Evolutionary conservation across 2,329 filamentous ascomycete genomes (phyloP).

Genomic region (Verticillium isaacii): DNA sequence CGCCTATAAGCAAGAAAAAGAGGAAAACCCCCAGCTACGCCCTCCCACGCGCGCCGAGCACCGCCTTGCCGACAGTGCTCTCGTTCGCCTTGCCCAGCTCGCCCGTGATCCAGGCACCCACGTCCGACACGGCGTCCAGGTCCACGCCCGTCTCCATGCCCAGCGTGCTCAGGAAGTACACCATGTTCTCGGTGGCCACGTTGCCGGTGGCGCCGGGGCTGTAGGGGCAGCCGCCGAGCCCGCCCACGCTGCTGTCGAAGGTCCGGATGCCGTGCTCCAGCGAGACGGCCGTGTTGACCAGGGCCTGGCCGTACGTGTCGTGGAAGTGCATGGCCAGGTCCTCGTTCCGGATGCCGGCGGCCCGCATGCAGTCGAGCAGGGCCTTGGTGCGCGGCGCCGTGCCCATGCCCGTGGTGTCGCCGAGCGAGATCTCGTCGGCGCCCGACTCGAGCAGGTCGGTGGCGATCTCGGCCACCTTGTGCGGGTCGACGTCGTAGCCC

Average conservation of each 20-base stretch:
- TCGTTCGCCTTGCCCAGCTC: constrained; percentile 60
- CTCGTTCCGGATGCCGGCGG: constrained; percentile 63
- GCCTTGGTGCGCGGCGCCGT: constrained; percentile 66
- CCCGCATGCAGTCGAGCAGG: constrained; percentile 58
- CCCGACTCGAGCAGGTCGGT: constrained; percentile 74
- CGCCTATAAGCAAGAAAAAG: too few relatives aligned
- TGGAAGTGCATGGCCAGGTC: constrained; percentile 83
- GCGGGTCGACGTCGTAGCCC: constrained; percentile 58
- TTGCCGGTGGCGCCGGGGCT: constrained; percentile 84
- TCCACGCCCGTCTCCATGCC: constrained; percentile 73
- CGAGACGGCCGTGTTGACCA: constrained; percentile 76
- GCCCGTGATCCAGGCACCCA: constrained; percentile 67
- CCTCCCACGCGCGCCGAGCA: constrained; percentile 43
- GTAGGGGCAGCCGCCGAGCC: constrained; percentile 80
- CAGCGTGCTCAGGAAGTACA: constrained; percentile 70
- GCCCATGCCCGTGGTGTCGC: constrained; percentile 88
- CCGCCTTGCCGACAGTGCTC: constrained; percentile 63
- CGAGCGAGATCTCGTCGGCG: constrained; percentile 84
- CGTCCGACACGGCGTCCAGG: constrained; percentile 59
- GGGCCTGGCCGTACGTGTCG: constrained; percentile 80
- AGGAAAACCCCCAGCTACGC: background rate
- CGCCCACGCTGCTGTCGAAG: constrained; percentile 76
- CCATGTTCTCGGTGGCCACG: constrained; percentile 78
- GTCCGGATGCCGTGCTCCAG: constrained; percentile 72
- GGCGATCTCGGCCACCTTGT: constrained; percentile 61